phyloP scores from a whole-genome alignment of 2,329 filamentous ascomycete species.

The Chalara sp. region DNA sequence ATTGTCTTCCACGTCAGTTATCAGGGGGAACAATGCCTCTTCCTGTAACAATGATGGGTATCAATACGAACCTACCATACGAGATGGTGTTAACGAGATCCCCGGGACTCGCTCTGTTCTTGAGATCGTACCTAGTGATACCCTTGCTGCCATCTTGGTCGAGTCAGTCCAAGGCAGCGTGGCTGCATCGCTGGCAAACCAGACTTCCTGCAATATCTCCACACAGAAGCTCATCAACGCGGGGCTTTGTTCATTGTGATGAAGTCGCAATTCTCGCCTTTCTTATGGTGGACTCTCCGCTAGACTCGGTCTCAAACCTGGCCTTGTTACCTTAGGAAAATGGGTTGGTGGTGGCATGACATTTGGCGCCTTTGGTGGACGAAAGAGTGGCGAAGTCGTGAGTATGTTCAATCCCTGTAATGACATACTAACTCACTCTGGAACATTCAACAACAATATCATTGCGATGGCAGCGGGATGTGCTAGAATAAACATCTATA shows the following conservation, averaged over 20 bases:
- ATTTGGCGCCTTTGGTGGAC: constrained; percentile 60
- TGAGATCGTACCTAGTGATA: not conserved
- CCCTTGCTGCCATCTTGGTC: constrained; percentile 46
- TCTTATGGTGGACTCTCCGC: constrained; percentile 40
- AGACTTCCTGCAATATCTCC: constrained; percentile 8
- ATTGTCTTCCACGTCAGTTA: constrained; percentile 10
- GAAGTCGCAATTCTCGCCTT: constrained; percentile 60
- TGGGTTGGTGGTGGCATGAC: constrained; percentile 58
- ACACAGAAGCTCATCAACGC: constrained; percentile 6
- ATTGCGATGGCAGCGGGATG: constrained; percentile 38
- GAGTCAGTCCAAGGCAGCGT: constrained; percentile 59
- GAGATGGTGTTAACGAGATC: constrained; percentile 54
- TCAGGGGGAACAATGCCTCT: constrained; percentile 18
- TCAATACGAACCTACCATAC: constrained; percentile 18
- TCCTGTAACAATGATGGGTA: constrained; percentile 26
- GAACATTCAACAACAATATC: constrained; percentile 64
- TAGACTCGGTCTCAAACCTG: constrained; percentile 40
- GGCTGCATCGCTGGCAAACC: constrained; percentile 43
- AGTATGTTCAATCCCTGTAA: constrained; percentile 42
- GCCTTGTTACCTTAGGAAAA: constrained; percentile 58
- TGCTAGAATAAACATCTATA: not conserved
- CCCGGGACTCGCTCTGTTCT: constrained; percentile 13
- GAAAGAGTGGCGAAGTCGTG: constrained; percentile 43
- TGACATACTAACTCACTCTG: constrained; percentile 44
- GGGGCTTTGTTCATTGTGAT: constrained; percentile 56